phyloP scores from a whole-genome alignment of 1,284 basidiomycete species.

The Dichomitus squalens region DNA sequence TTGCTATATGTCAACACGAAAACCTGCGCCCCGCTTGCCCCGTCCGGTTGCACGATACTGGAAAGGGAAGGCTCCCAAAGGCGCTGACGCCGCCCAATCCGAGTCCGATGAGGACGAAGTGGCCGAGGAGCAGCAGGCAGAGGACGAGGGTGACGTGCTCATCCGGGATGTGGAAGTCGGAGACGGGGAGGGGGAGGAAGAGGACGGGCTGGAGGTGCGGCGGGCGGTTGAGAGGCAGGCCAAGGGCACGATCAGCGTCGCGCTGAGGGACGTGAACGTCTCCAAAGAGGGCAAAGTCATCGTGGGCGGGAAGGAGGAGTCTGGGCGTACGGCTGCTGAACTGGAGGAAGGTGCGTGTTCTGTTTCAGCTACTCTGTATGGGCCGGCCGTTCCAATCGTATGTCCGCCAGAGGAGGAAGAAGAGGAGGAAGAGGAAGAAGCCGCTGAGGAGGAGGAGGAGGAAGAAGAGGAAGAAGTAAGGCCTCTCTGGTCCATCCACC shows the following conservation, averaged over 20 bases:
- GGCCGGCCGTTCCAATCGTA: neutral
- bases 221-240: constrained; percentile 34
- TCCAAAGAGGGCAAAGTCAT: constrained; percentile 77
- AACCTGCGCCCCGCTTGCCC: constrained; percentile 70
- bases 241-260: constrained; percentile 64
- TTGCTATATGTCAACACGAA: constrained; percentile 41
- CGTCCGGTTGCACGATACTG: constrained; percentile 79
- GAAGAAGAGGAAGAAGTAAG: constrained; percentile 52
- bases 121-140: constrained; percentile 43
- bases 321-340: constrained; percentile 61
- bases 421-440: constrained; percentile 39
- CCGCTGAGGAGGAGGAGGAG: constrained; percentile 46
- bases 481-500: constrained; percentile 12
- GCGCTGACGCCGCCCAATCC: constrained; percentile 57
- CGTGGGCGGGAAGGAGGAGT: constrained; percentile 74
- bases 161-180: constrained; percentile 48
- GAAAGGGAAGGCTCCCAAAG: constrained; percentile 85
- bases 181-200: constrained; percentile 52
- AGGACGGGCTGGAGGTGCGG: constrained; percentile 43
- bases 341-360: constrained; percentile 44
- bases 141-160: constrained; percentile 59
- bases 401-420: constrained; percentile 2
- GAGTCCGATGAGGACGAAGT: constrained; percentile 66
- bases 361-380: too few relatives aligned
- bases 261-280: constrained; percentile 75